Evolutionary conservation across 78 protist genomes (phyloP), one percentile per base, ranked within the genome.

Genomic region (Creolimax fragrantissima): DNA sequence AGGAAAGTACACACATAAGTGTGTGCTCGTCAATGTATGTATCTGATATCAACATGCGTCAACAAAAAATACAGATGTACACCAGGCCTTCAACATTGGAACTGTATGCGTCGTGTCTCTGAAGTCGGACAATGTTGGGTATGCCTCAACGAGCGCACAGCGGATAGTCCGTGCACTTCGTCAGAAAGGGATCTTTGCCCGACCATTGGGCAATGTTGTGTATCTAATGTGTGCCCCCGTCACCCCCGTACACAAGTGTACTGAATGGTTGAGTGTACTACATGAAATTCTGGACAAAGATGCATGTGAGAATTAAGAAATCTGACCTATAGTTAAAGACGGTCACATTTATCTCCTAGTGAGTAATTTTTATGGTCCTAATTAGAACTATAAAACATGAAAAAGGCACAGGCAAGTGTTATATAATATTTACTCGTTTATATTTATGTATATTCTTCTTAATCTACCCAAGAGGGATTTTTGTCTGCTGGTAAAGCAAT

Each of bases 191-290:
- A 11, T 91, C 41, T 84, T 7, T 6, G 93, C 90, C 24, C 44
- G 93, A 2, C 89, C 93, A 41, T 74, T 91, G 7, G 93, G 93
- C 83, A 84, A 44, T 37, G 93, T 91, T 5, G 89, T 91, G 43
- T 91, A 91, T 35, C 2, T 81, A 17, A 91, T 84, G 89, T 35
- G 5, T 35, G 24, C 89, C 45, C 93, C 93, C 41, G 43, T 39
- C 44, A 37, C 90, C 32, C 45, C 90, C 74, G 24, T 32, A 24
- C 39, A 58, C 74, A 58, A 58, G 74, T 58, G 74, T 24, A 58
- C 74, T 24, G 74, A 58, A 58, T 58, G 74, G 74, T 24, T 58
- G 39, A 58, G 24, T 17, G 24, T 24, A 58, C 74, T 58, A 17
- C 11, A 58, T 24, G 39, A 24, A 32, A 58, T 58, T 24, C 74